Evolutionary conservation across 352 stramenopile species (phyloP).

Genomic region (Paralagenidium karlingii): DNA sequence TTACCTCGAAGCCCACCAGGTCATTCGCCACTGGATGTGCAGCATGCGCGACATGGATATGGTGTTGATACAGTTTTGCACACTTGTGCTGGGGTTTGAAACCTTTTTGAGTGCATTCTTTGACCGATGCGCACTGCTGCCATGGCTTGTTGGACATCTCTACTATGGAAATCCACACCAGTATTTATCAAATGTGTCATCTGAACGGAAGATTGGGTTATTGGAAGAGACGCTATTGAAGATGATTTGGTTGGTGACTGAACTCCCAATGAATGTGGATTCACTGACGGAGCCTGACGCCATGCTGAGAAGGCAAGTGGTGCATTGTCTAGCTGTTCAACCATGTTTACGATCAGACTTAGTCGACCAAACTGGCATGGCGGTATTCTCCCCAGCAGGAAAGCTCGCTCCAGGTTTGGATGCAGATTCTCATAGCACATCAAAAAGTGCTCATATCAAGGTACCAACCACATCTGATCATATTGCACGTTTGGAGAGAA

Average conservation of each 20-base stretch:
- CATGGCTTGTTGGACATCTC: constrained; percentile 18
- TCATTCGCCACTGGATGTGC: constrained; percentile 68
- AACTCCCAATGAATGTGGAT: constrained; percentile 58
- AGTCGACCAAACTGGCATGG: constrained; percentile 51
- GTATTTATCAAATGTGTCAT: constrained; percentile 5
- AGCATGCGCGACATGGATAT: constrained; percentile 65
- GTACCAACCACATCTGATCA: too few relatives aligned
- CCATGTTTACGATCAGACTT: constrained; percentile 63
- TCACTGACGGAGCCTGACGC: constrained; percentile 40
- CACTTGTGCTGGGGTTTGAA: constrained; percentile 35
- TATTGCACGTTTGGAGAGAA: too few relatives aligned
- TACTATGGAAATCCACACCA: constrained; percentile 3
- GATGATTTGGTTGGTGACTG: constrained; percentile 79
- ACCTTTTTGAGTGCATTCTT: constrained; percentile 75
- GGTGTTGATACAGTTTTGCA: constrained; percentile 53
- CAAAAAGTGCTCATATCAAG: too few relatives aligned
- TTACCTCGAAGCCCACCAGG: constrained; percentile 64
- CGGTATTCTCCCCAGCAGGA: too few relatives aligned
- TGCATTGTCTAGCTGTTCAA: constrained; percentile 70
- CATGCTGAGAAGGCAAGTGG: constrained; percentile 76
- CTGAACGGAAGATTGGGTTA: constrained; percentile 51
- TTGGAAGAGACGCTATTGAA: constrained; percentile 74
- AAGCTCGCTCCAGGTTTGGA: too few relatives aligned
- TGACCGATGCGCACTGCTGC: constrained; percentile 69
- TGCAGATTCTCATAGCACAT: too few relatives aligned